Evolutionary conservation across 306 rosid species (phyloP), one percentile per base, ranked within the genome.

Genomic region (Rosa rugosa): DNA sequence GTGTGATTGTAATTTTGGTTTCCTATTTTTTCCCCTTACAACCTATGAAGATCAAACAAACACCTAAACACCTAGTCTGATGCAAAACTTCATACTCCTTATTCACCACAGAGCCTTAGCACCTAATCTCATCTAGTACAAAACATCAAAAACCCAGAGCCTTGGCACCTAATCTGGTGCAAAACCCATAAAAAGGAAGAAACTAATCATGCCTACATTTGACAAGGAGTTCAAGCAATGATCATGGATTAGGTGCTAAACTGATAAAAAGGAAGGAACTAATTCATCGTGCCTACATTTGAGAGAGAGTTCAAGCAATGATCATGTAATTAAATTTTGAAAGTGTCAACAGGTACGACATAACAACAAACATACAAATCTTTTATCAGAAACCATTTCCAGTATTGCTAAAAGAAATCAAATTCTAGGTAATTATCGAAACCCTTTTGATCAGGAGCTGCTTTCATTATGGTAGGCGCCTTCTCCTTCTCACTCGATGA

Each of bases 391-490:
- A 85, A 27, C 86, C 89, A 75, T 84, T 73, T 88, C 84, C 73
- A 80, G 78, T 79, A 83, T 57, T 68, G 53, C 97, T 92, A 94
- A 89, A 91, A 92, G 97, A 94, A 94, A 91, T 94, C 99, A 81
- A 92, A 94, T 83, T 94, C 98, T 53, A 94, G 93, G 90, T 94
- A 94, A 88, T 89, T 94, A 77, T 89, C 93, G 4, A 92, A 89
- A 78, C 90, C 88, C 82, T 88, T 91, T 86, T 87, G 89, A 80
- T 81, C 85, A 11, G 93, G 83, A 83, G 92, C 78, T 17, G 91
- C 84, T 85, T 85, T 22, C 9, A 17, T 81, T 12, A 73, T 83
- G 70, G 56, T 56, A 5, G 82, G 79, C 60, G 84, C 75, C 66
- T 79, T 81, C 22, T 88, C 85, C 85, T 94, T 92, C 86, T 87